Evolutionary conservation across 2,329 filamentous ascomycete genomes (phyloP).

Genomic region (Fusarium buharicum): DNA sequence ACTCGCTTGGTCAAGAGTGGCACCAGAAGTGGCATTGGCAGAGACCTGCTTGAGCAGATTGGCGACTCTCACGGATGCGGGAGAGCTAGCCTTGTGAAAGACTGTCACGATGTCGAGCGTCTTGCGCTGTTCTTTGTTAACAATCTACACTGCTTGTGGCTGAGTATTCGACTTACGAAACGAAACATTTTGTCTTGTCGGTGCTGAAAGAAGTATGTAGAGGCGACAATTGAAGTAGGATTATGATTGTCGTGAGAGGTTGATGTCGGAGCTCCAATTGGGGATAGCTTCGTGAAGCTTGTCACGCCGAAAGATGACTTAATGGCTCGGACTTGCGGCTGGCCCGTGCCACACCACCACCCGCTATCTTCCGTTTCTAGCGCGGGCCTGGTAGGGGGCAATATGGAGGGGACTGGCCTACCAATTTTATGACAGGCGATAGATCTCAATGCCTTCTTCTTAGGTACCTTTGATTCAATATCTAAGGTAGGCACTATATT

Average conservation of each 20-base stretch:
- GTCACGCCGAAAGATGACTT: slow-evolving; percentile 42
- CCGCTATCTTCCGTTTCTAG: slow-evolving; percentile 17
- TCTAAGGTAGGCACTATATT: too few species aligned
- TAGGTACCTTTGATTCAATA: too few species aligned
- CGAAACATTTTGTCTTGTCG: slow-evolving; percentile 56
- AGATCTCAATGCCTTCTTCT: too few species aligned
- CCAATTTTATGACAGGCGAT: too few species aligned
- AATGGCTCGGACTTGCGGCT: slow-evolving; percentile 37
- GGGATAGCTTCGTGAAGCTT: slow-evolving; percentile 46
- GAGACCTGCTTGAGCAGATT: slow-evolving; percentile 84
- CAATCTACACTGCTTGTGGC: neutral
- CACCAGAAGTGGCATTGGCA: slow-evolving; percentile 71
- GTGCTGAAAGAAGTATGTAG: slow-evolving; percentile 1
- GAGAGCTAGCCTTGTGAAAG: slow-evolving; percentile 85
- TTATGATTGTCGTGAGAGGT: slow-evolving; percentile 25
- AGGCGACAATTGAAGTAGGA: slow-evolving; percentile 3
- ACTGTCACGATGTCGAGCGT: slow-evolving; percentile 91
- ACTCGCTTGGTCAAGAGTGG: slow-evolving; percentile 79
- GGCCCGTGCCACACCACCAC: slow-evolving; percentile 38
- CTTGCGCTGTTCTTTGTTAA: slow-evolving; percentile 68
- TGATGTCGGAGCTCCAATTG: slow-evolving; percentile 41
- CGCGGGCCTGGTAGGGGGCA: too few species aligned
- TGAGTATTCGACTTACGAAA: slow-evolving; percentile 53
- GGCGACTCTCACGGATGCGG: slow-evolving; percentile 77
- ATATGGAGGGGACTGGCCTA: too few species aligned